Conservation (phyloP, 202 grass and related monocot genomes). For the Elaeis oleifera region DNA sequence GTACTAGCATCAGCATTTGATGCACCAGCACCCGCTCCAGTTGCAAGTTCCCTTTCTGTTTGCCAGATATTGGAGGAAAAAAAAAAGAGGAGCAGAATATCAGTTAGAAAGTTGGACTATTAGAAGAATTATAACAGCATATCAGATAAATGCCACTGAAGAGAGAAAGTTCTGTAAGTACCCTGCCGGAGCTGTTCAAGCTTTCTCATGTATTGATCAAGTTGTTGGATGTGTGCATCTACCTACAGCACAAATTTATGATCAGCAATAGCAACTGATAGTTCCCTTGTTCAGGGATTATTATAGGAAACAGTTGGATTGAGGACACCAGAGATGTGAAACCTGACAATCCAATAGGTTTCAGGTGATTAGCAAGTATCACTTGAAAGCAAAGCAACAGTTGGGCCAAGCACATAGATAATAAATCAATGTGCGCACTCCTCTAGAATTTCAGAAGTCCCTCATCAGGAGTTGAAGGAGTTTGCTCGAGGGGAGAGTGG, state of each 20-base stretch:
- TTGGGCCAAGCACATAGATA: no score
- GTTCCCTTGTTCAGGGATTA: no score
- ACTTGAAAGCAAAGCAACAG: no score
- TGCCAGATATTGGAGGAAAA: constrained; percentile 4
- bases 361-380: no score
- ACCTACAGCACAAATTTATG: constrained; percentile 47
- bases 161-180: constrained; percentile 12
- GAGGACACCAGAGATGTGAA: no score
- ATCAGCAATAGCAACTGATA: constrained; percentile 23
- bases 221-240: constrained; percentile 93
- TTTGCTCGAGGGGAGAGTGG: no score
- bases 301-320: no score
- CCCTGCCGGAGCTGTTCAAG: constrained; percentile 69
- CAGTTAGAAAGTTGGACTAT: not conserved
- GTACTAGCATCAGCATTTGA: constrained; percentile 32
- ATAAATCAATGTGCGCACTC: no score
- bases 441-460: no score
- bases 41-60: constrained; percentile 48
- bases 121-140: constrained; percentile 3
- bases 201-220: constrained; percentile 90
- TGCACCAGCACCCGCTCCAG: constrained; percentile 22
- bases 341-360: no score
- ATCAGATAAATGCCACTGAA: not conserved
- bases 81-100: constrained; percentile 8
- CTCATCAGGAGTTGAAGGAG: no score